Evolutionary conservation across 2,329 filamentous ascomycete species (phyloP).

Genomic region (Verruconis gallopava): DNA sequence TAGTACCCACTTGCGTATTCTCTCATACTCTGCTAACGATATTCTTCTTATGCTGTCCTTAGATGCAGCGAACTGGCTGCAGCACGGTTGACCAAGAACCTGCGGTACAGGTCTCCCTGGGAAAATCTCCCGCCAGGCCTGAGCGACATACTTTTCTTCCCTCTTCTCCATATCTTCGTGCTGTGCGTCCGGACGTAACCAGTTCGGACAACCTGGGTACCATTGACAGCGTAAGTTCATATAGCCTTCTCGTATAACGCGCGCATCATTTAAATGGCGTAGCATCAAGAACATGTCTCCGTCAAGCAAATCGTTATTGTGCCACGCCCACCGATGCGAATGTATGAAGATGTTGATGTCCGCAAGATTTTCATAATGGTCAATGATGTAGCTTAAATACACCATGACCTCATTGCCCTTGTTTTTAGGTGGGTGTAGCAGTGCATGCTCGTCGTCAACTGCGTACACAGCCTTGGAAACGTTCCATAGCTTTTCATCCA

Average conservation of each 20-base stretch:
- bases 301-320: conserved; percentile 40
- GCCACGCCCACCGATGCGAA: conserved; percentile 44
- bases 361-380: conserved; percentile 46
- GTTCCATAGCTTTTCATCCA: conserved; percentile 36
- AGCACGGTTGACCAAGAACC: conserved; percentile 48
- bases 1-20: conserved; percentile 48
- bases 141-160: conserved; percentile 32
- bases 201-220: conserved; percentile 42
- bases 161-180: conserved; percentile 26
- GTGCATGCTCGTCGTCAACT: conserved; percentile 30
- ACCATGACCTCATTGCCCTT: conserved; percentile 52
- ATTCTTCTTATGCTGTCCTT: conserved; percentile 42
- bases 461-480: conserved; percentile 36
- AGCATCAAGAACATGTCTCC: conserved; percentile 33
- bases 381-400: conserved; percentile 49
- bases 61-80: conserved; percentile 50
- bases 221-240: conserved; percentile 44
- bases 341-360: conserved; percentile 51
- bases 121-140: conserved; percentile 35
- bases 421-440: conserved; percentile 38
- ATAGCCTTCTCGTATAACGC: conserved; percentile 38
- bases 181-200: conserved; percentile 35
- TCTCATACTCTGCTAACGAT: conserved; percentile 40
- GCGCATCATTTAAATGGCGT: conserved; percentile 29
- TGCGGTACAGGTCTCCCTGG: conserved; percentile 33